Evolutionary conservation across 768 basidiomycete species (phyloP), one percentile per base, ranked within the genome.

Genomic region (Cystofilobasidium capitatum): DNA sequence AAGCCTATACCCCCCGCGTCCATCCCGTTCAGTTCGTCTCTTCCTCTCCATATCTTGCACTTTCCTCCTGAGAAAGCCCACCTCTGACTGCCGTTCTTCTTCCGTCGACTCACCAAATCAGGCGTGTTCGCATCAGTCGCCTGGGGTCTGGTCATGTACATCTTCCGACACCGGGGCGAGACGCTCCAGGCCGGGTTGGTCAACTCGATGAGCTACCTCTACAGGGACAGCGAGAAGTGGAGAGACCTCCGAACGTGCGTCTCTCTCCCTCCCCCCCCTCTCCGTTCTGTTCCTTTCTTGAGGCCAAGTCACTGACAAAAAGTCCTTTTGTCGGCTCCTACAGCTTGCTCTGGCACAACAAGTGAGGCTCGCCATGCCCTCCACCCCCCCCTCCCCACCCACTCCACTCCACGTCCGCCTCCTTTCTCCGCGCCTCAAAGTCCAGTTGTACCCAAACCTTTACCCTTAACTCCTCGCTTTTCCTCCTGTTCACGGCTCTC

Each of bases 111-210:
- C n/a, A n/a, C n/a, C 55, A 14, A 1, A 13, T 20, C 36, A 68
- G 66, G 66, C 35, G 37, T 63, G 39, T 68, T 68, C 36, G 66
- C 66, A 16, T 31, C 47, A 10, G 10, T 97, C 17, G 83, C 86
- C 37, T 98, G 96, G 96, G 96, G 91, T 51, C 83, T 87, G 10
- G 93, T 97, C 55, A 97, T 99, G 94, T 99, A 88, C 83, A 79
- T 96, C 69, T 98, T 93, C 82, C 82, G 86, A 73, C 81, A 96
- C 76, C 81, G 84, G 26, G 85, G 88, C 58, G 87, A 97, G 78
- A 86, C 86, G n/a, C 85, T 99, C 69, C 92, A 98, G 73, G 36
- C 12, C 24, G 22, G 22, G 13, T 20, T 58, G 42, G 51, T 59
- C 55, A 62, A 62, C 54, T 36, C 45, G 29, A 57, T 69, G 76